Conservation (phyloP, 805 yeast species). For the Yamadazyma laniorum region DNA sequence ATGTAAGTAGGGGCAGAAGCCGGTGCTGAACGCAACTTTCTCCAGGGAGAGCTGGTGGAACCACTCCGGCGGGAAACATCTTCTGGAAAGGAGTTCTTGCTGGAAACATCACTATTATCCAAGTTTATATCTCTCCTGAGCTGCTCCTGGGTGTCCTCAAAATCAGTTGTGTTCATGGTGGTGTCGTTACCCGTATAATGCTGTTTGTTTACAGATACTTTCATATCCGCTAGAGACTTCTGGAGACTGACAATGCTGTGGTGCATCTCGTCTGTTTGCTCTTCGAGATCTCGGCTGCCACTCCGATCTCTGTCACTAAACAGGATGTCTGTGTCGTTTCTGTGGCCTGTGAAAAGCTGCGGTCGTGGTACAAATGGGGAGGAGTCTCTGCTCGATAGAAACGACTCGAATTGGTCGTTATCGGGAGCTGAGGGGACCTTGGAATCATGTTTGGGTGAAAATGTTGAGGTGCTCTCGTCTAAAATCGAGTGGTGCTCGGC, state of each 20-base stretch:
- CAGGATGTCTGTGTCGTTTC: slow-evolving; percentile 16
- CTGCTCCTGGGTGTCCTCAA: slow-evolving; percentile 24
- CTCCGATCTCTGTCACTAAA: neutral
- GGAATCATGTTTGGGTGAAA: slow-evolving; percentile 3
- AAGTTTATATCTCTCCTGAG: slow-evolving; percentile 21
- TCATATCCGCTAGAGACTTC: slow-evolving; percentile 14
- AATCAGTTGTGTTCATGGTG: slow-evolving; percentile 13
- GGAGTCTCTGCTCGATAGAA: slow-evolving; percentile 14
- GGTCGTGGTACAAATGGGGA: slow-evolving; percentile 8
- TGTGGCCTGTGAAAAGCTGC: neutral
- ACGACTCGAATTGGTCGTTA: slow-evolving; percentile 4
- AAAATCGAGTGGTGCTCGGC: neutral
- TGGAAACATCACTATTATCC: slow-evolving; percentile 11
- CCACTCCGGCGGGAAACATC: slow-evolving; percentile 10
- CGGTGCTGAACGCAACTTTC: slow-evolving; percentile 21
- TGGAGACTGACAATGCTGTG: slow-evolving; percentile 14
- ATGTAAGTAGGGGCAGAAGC: slow-evolving; percentile 3
- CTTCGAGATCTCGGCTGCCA: neutral
- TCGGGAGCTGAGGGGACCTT: neutral
- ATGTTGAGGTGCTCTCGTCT: slow-evolving; percentile 7
- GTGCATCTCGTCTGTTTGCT: slow-evolving; percentile 12
- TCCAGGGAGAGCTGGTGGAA: slow-evolving; percentile 20
- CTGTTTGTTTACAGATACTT: slow-evolving; percentile 4
- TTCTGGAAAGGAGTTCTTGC: slow-evolving; percentile 5
- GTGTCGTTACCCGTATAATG: neutral